Evolutionary conservation across 116 monocot species (phyloP).

Genomic region (Cymodocea nodosa): DNA sequence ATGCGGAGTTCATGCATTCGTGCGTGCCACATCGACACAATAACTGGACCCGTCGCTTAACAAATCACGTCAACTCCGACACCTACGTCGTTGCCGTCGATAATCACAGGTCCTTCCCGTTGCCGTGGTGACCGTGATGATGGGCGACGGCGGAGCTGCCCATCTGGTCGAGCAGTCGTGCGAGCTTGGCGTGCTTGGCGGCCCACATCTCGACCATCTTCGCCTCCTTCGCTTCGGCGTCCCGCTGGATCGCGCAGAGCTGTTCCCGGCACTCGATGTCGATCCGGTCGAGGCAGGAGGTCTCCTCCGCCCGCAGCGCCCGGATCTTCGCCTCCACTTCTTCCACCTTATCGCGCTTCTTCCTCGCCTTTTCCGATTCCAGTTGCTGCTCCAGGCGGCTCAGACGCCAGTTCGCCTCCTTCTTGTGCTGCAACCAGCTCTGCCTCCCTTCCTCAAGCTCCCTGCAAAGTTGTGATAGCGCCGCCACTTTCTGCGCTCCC

Average conservation of each 20-base stretch:
- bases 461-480: conserved; percentile 20
- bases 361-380: conserved; percentile 36
- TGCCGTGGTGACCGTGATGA: neutral
- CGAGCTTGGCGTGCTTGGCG: conserved; percentile 13
- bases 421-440: conserved; percentile 32
- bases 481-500: conserved; percentile 6
- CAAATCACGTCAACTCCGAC: too few relatives aligned
- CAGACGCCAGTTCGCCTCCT: conserved; percentile 41
- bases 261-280: conserved; percentile 30
- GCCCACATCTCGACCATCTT: conserved; percentile 31
- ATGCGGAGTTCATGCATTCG: too few relatives aligned
- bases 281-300: conserved; percentile 13
- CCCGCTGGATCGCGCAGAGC: conserved; percentile 22
- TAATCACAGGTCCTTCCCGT: neutral
- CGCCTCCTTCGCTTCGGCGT: conserved; percentile 29
- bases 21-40: too few relatives aligned
- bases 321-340: conserved; percentile 35
- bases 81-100: too few relatives aligned
- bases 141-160: neutral
- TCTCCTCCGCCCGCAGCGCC: conserved; percentile 27
- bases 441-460: conserved; percentile 40
- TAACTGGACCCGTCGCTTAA: too few relatives aligned
- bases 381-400: conserved; percentile 41
- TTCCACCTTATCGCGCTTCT: conserved; percentile 24
- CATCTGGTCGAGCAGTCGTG: conserved; percentile 9